Evolutionary conservation across 2,329 filamentous ascomycete genomes (phyloP), one percentile per base, ranked within the genome.

Genomic region (Phaeosphaeriaceae sp.): DNA sequence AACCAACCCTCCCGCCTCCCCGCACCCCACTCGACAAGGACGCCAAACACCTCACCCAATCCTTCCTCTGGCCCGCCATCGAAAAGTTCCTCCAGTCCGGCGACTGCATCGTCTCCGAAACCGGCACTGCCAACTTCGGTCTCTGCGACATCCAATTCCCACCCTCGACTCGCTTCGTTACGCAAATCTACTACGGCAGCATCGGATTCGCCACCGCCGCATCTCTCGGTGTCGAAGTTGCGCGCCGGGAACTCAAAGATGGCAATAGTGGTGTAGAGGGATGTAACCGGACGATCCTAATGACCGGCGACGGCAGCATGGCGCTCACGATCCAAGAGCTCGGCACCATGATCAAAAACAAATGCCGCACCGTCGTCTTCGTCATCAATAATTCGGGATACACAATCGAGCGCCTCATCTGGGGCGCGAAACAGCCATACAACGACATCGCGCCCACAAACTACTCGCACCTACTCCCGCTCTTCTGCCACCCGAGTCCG

Each of bases 251-350:
- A 56, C 68, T 82, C 13, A 59, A 67, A 49, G 28, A 43, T 15
- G 15, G 35, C 35, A 40, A 40, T 4, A 17, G 15, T n/a, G 15
- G 3, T 2, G 35, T 17, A 2, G 15, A 40, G n/a, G 35, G 57
- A 7, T 47, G 47, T 11, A 70, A 74, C 5, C 57, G 85, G 54
- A 85, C 86, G 0, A 80, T 89, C 10, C 75, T 89, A 1, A 81
- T 88, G 60, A 88, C 88, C 32, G 88, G 87, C 5, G 88, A 89
- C 53, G 88, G 88, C 3, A 88, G 86, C 61, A 83, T 91, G 58
- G 85, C 89, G 63, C 85, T 91, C 77, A 91, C 88, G 0, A 87
- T 83, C 0, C 89, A 91, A 69, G 88, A 90, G 63, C 77, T 91
- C 3, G 84, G 85, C 11, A 89, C 86, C 1, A 89, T 90, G 66